Evolutionary conservation across 257 asterid genomes (phyloP), one percentile per base, ranked within the genome.

Genomic region (Jacaranda copaia): DNA sequence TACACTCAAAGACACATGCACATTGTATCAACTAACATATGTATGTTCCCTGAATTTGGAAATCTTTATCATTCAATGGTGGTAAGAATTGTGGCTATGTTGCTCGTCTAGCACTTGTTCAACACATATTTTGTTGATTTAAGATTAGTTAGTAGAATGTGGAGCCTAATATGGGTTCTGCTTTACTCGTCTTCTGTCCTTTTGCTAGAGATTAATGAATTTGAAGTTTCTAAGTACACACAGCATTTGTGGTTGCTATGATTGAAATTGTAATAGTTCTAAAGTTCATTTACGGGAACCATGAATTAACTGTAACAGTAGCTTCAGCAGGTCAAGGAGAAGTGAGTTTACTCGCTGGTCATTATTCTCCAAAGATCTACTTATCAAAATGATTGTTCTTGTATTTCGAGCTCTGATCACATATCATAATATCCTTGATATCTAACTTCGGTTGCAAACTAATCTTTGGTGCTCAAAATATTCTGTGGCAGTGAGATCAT

Each of bases 401-500:
- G 16, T 60, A 48, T n/a, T 12, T 13, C 55, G 62, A 46, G 56
- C 65, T 64, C 70, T 63, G 15, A 55, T 66, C 32, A 6, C 61
- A 36, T 25, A 6, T 56, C 36, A n/a, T 45, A 9, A 10, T 43
- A 16, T 48, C 43, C 69, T 57, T 76, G 39, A 32, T 55, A 13
- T 40, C 65, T 63, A 52, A 46, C 38, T 49, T 13, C 40, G 59
- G 20, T 53, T 65, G 61, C 32, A 10, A 16, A 67, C 63, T 79
- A 46, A 68, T 74, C 3, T 3, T 19, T 58, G 19, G 13, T 52
- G 82, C 10, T 60, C 35, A 19, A 60, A 13, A 12, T n/a, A 57
- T 70, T 51, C 7, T 60, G 19, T 46, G 75, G 72, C 93, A 95
- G 98, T 95, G 84, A 86, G 98, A 80, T 93, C 99, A 77, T 95